Evolutionary conservation across 768 basidiomycete genomes (phyloP).

Genomic region (Austroboletus festivus): DNA sequence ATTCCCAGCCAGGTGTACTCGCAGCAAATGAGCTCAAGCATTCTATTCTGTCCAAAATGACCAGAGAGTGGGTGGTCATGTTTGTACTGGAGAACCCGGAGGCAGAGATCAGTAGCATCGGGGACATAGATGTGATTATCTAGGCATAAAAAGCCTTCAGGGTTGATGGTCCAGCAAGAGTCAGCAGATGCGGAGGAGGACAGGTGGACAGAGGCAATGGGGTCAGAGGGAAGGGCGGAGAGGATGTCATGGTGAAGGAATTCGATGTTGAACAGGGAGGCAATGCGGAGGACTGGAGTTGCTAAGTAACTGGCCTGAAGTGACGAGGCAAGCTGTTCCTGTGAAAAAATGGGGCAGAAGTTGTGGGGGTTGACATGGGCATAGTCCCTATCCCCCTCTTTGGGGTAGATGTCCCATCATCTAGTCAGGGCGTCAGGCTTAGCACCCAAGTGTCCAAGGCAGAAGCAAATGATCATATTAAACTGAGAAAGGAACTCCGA

Average conservation of each 20-base stretch:
- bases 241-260: neutral
- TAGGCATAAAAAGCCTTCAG: neutral
- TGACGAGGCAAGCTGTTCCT: neutral
- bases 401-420: constrained; percentile 1
- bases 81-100: neutral
- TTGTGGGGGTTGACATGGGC: neutral
- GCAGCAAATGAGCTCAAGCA: no score
- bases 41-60: no score
- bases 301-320: neutral
- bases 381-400: constrained; percentile 3
- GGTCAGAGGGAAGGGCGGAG: neutral
- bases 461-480: no score
- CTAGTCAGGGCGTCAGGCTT: constrained; percentile 1
- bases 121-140: neutral
- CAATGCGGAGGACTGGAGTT: no score
- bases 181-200: neutral
- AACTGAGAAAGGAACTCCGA: no score
- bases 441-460: neutral
- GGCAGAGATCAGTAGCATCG: neutral
- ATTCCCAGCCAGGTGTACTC: no score
- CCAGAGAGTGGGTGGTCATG: no score
- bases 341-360: neutral
- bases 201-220: neutral
- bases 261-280: no score
- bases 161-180: neutral